Conservation (phyloP, 2,329 filamentous ascomycete genomes). For the Aspergillus brasiliensis region DNA sequence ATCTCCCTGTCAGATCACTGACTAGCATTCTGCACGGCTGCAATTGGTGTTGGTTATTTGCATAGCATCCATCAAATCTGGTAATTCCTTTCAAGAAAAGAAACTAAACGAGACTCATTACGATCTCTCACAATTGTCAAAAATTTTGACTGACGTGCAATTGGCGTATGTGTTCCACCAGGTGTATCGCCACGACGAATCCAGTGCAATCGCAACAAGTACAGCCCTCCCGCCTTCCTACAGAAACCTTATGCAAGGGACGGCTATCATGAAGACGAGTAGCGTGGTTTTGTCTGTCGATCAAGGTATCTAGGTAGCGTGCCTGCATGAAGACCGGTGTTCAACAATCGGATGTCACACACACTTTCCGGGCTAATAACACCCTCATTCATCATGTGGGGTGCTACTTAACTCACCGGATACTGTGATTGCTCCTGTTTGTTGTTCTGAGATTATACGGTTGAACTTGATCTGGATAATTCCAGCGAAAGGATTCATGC, state of each 20-base stretch:
- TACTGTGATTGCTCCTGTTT: constrained; percentile 13
- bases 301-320: constrained; percentile 46
- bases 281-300: constrained; percentile 41
- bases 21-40: background rate
- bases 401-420: background rate
- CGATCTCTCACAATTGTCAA: background rate
- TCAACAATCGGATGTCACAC: constrained; percentile 27
- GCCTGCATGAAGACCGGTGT: constrained; percentile 48
- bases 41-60: background rate
- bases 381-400: background rate
- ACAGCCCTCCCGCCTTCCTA: constrained; percentile 29
- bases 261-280: constrained; percentile 43
- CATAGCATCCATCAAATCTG: background rate
- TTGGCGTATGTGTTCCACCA: constrained; percentile 4
- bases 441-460: constrained; percentile 49
- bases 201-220: constrained; percentile 21
- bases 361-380: background rate
- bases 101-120: background rate
- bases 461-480: constrained; percentile 51
- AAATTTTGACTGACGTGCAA: constrained; percentile 10
- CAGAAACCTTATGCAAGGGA: constrained; percentile 19
- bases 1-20: background rate
- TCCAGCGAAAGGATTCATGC: constrained; percentile 50
- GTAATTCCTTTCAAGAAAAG: background rate
- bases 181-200: constrained; percentile 8